Conservation (phyloP, 148 eudicot species). For the Vaccinium corymbosum region DNA sequence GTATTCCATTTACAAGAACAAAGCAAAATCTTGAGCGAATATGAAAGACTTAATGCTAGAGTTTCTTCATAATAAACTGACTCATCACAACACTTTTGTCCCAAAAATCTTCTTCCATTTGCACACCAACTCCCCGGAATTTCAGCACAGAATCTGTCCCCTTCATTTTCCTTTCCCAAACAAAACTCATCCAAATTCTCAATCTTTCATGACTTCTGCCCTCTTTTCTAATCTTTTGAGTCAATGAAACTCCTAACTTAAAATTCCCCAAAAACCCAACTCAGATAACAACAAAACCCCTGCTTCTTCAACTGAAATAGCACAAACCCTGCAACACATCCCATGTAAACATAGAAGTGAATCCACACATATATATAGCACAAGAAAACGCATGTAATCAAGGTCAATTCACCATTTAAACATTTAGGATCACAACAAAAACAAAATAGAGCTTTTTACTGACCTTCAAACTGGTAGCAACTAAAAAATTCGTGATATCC, state of each 20-base stretch:
- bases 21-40: not conserved
- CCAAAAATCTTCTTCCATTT: not conserved
- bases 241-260: not conserved
- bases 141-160: not conserved
- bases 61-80: not conserved
- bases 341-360: not conserved
- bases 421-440: not conserved
- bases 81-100: not conserved
- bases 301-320: not conserved
- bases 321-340: conserved; percentile 16
- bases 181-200: conserved; percentile 1
- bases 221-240: not conserved
- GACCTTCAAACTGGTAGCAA: not conserved
- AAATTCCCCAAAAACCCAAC: not conserved
- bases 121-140: conserved; percentile 7
- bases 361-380: not conserved
- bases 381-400: not conserved
- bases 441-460: not conserved
- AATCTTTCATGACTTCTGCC: not conserved
- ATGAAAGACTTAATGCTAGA: not conserved
- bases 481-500: not conserved
- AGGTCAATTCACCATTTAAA: not conserved
- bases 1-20: conserved; percentile 35
- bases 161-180: not conserved
- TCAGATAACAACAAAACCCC: not conserved